Evolutionary conservation across 2,329 filamentous ascomycete species (phyloP).

Genomic region (Stagonosporopsis chrysanthemi): DNA sequence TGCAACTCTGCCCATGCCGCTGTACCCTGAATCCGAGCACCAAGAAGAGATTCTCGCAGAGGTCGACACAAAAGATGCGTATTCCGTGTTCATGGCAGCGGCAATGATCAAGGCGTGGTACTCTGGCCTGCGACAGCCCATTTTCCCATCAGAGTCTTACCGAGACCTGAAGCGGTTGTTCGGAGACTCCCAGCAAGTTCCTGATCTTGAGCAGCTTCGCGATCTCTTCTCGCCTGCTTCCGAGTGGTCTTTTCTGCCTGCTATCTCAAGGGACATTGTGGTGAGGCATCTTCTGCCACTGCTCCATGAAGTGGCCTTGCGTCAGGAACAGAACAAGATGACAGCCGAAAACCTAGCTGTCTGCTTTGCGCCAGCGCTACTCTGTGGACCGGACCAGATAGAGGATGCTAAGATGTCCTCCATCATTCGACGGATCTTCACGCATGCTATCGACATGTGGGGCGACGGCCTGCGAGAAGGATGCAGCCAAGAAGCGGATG

Average conservation of each 20-base stretch:
- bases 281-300: conserved; percentile 61
- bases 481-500: conserved; percentile 49
- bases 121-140: conserved; percentile 59
- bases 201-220: conserved; percentile 53
- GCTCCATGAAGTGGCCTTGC: conserved; percentile 56
- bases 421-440: conserved; percentile 59
- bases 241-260: conserved; percentile 55
- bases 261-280: conserved; percentile 57
- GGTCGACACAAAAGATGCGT: conserved; percentile 58
- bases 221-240: conserved; percentile 57
- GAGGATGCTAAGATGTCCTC: conserved; percentile 63
- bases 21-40: conserved; percentile 42
- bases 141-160: conserved; percentile 60
- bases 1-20: conserved; percentile 42
- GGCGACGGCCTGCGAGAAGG: conserved; percentile 52
- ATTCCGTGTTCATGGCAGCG: conserved; percentile 61
- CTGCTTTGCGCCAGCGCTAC: conserved; percentile 61
- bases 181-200: conserved; percentile 48
- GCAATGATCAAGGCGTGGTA: conserved; percentile 65
- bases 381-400: conserved; percentile 62
- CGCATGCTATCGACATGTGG: conserved; percentile 58
- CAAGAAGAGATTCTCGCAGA: conserved; percentile 56
- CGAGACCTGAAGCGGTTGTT: conserved; percentile 55
- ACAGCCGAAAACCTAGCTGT: conserved; percentile 61
- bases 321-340: conserved; percentile 63